Conservation (phyloP, 2,329 filamentous ascomycete genomes). For the Verticillium alfalfae region DNA sequence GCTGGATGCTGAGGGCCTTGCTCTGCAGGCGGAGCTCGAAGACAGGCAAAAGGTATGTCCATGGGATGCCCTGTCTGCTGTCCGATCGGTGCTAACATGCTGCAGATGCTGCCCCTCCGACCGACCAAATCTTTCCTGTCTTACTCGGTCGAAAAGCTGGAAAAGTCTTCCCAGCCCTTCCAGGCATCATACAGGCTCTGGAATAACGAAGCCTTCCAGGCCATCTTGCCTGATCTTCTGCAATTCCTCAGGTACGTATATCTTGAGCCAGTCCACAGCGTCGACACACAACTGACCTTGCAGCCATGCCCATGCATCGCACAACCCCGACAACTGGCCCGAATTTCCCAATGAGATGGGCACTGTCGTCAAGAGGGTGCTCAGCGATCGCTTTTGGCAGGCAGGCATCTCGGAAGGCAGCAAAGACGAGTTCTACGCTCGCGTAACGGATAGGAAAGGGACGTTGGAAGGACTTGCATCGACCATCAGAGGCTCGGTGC, state of each 20-base stretch:
- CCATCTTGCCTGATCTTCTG: conserved; percentile 79
- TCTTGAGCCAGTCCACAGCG: neutral
- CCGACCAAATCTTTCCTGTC: conserved; percentile 89
- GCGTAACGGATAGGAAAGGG: conserved; percentile 80
- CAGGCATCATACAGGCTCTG: conserved; percentile 76
- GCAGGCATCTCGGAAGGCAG: conserved; percentile 93
- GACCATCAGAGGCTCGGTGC: conserved; percentile 80
- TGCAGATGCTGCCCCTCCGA: conserved; percentile 67
- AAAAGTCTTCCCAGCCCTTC: conserved; percentile 67
- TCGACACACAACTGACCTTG: neutral
- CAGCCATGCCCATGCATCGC: conserved; percentile 84
- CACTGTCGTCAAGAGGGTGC: conserved; percentile 69
- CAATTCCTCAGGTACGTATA: conserved; percentile 64
- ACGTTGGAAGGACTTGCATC: conserved; percentile 93
- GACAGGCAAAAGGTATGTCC: conserved; percentile 60
- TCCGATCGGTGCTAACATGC: neutral
- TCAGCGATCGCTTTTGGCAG: conserved; percentile 98
- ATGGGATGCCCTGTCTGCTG: neutral
- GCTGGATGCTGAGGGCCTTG: conserved; percentile 73
- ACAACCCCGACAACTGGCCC: conserved; percentile 80
- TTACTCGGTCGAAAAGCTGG: conserved; percentile 84
- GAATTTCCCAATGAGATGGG: conserved; percentile 71
- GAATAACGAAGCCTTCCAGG: conserved; percentile 72
- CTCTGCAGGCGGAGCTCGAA: conserved; percentile 73
- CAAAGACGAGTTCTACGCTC: conserved; percentile 92